Percentiles rank a stretch among this genome's conserved stretches.
Conservation (phyloP, 495 filamentous ascomycete species). For the Friedmanniomyces endolithicus region DNA sequence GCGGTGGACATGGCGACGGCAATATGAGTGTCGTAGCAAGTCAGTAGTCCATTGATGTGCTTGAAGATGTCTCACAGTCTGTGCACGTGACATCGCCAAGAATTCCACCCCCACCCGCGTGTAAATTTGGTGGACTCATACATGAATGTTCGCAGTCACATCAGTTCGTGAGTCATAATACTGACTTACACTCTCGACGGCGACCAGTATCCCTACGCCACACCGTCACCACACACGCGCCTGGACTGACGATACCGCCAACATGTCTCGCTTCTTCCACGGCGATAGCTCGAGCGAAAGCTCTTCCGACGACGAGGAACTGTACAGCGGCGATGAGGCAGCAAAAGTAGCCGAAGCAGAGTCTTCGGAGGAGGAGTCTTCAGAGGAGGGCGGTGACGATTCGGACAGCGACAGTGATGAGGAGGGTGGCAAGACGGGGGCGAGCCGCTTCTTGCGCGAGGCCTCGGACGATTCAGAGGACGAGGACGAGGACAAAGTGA, state of each 20-base stretch:
- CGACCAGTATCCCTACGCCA: background rate
- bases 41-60: background rate
- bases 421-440: conserved; percentile 56
- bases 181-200: background rate
- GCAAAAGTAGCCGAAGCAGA: conserved; percentile 37
- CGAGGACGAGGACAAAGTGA: conserved; percentile 61
- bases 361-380: conserved; percentile 43
- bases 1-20: background rate
- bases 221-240: background rate
- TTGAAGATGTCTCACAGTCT: background rate
- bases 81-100: background rate
- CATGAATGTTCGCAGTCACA: too few relatives aligned
- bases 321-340: conserved; percentile 66
- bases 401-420: conserved; percentile 41
- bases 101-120: too few relatives aligned
- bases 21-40: background rate
- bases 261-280: conserved; percentile 83
- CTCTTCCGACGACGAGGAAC: conserved; percentile 83
- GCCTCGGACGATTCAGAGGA: conserved; percentile 45
- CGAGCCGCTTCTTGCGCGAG: conserved; percentile 69
- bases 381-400: conserved; percentile 28
- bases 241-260: background rate
- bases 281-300: conserved; percentile 77
- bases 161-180: too few relatives aligned
- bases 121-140: too few relatives aligned